A percentile compares a stretch with the other conserved stretches of the same genome.
Conservation (phyloP, 1,284 basidiomycete species). For the Melampsora americana region DNA sequence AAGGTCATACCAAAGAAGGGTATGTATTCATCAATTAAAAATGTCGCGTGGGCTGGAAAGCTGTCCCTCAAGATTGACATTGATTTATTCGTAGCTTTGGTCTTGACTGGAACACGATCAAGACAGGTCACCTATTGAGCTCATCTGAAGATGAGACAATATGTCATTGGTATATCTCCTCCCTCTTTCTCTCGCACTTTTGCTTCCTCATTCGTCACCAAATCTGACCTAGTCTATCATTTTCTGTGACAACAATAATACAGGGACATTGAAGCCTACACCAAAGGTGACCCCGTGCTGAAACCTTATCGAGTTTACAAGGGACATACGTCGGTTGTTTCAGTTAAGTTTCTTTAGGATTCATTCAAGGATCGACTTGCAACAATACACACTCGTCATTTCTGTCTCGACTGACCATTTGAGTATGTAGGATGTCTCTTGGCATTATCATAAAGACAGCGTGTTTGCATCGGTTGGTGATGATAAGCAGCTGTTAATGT, state of each 20-base stretch:
- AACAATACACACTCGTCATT: conserved; percentile 22
- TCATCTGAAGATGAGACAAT: conserved; percentile 95
- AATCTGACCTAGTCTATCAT: conserved; percentile 25
- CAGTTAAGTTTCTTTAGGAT: conserved; percentile 63
- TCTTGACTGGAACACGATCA: conserved; percentile 82
- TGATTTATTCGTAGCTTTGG: conserved; percentile 67
- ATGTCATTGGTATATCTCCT: conserved; percentile 73
- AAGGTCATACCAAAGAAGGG: conserved; percentile 64
- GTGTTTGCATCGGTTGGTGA: conserved; percentile 96
- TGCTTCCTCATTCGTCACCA: background rate
- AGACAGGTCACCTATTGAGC: conserved; percentile 78
- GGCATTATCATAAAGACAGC: conserved; percentile 80
- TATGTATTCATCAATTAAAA: background rate
- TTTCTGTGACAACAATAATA: background rate
- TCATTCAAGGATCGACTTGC: conserved; percentile 1
- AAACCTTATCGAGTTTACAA: conserved; percentile 78
- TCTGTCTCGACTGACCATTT: background rate
- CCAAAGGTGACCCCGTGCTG: conserved; percentile 72
- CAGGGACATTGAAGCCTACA: conserved; percentile 88
- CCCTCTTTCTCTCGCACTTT: background rate
- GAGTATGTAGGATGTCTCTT: conserved; percentile 83
- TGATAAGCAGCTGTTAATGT: conserved; percentile 91
- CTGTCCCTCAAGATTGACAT: conserved; percentile 6
- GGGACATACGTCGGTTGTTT: conserved; percentile 58
- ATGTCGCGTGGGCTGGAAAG: background rate